Evolutionary conservation across 352 stramenopile species (phyloP).

Genomic region (Pythium guiyangense): DNA sequence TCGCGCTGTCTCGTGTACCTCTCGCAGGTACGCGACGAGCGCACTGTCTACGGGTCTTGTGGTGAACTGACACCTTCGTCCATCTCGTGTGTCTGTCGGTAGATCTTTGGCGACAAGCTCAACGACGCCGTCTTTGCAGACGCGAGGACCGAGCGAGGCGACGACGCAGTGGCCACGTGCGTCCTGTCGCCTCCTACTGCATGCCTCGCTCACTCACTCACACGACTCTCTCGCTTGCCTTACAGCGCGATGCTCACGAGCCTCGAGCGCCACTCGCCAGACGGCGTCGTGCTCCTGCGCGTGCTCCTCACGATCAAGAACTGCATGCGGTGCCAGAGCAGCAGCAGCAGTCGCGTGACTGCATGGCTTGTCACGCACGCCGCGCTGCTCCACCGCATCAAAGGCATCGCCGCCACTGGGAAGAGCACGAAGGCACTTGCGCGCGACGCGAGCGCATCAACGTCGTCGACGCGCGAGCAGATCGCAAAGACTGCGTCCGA

Average conservation of each 20-base stretch:
- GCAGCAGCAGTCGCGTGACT: constrained; percentile 8
- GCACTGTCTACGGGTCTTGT: background rate
- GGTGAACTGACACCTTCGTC: background rate
- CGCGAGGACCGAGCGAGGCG: constrained; percentile 3
- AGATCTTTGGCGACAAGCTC: constrained; percentile 60
- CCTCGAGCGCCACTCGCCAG: constrained; percentile 16
- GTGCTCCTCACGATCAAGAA: constrained; percentile 58
- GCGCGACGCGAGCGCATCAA: background rate
- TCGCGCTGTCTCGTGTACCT: constrained; percentile 57
- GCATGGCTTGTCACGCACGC: constrained; percentile 27
- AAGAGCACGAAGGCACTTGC: background rate
- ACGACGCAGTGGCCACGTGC: constrained; percentile 22
- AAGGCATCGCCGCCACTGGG: constrained; percentile 10
- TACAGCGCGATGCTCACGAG: constrained; percentile 16
- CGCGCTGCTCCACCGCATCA: constrained; percentile 17
- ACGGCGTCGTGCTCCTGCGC: constrained; percentile 33
- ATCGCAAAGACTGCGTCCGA: constrained; percentile 41
- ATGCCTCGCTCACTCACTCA: background rate
- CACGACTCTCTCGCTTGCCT: background rate
- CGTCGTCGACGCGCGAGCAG: constrained; percentile 24
- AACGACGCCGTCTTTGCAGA: constrained; percentile 47
- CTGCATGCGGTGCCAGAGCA: constrained; percentile 43
- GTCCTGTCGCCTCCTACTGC: no score
- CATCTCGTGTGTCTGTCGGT: constrained; percentile 1
- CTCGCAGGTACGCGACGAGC: constrained; percentile 39